Percentiles rank a stretch among this genome's conserved stretches.
These are phyloP conservation scores for Shiraia sp. DNA, from an alignment of 2,329 filamentous ascomycete genomes.

Conservation along the genomic window DNA sequence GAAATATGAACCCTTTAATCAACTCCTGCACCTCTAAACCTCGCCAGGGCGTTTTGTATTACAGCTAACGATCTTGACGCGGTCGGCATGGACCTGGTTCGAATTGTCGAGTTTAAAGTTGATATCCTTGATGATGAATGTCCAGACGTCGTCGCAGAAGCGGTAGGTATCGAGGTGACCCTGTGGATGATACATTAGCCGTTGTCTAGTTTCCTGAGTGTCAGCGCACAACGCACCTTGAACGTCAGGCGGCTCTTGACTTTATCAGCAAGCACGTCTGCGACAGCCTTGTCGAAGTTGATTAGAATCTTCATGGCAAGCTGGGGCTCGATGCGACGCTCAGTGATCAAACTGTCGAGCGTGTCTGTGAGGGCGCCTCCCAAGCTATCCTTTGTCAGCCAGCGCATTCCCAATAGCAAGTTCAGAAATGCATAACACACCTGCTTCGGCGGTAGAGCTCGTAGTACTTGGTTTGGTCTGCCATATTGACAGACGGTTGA, in stretches of 20 bases:
- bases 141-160: constrained; percentile 99
- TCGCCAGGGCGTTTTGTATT: constrained; percentile 82
- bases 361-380: constrained; percentile 93
- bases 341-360: constrained; percentile 93
- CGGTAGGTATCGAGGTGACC: constrained; percentile 97
- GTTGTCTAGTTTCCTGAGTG: constrained; percentile 7
- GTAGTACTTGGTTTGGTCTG: constrained; percentile 66
- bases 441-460: constrained; percentile 98
- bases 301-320: constrained; percentile 97
- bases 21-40: constrained; percentile 36
- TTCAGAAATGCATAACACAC: constrained; percentile 57
- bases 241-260: constrained; percentile 91
- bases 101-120: constrained; percentile 96
- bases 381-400: constrained; percentile 65
- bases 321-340: constrained; percentile 94
- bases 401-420: constrained; percentile 4
- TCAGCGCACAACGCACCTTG: constrained; percentile 67
- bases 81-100: constrained; percentile 77
- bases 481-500: constrained; percentile 30
- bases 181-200: constrained; percentile 53
- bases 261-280: constrained; percentile 87
- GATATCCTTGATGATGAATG: constrained; percentile 97
- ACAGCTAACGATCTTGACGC: constrained; percentile 98
- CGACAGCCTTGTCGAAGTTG: constrained; percentile 93
- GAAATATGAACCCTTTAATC: constrained; percentile 3